Evolutionary conservation across 2,329 filamentous ascomycete species (phyloP), one percentile per base, ranked within the genome.

Genomic region (Colletotrichum cereale): DNA sequence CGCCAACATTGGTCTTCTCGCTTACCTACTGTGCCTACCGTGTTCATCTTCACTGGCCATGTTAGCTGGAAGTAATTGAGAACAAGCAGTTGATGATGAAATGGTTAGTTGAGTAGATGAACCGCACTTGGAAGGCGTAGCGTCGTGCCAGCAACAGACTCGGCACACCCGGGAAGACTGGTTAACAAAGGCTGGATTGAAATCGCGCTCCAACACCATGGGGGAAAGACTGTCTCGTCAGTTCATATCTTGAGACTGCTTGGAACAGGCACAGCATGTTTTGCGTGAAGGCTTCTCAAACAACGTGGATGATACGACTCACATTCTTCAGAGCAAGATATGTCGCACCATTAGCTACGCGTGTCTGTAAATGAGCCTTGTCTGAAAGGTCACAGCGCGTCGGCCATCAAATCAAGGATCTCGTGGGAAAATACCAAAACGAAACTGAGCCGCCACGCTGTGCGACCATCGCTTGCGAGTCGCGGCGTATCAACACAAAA

Each of bases 171-270:
- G 6, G 24, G 5, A 47, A 5, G 24, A n/a, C 44, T 24, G 2
- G 1, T 2, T 2, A 8, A 10, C 7, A 12, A 24, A 47, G 6
- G 12, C 16, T 16, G 47, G 11, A 7, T 3, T 50, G 14, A 18
- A 29, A 7, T 0, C 3, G 5, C 47, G 18, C 5, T 29, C 2
- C 47, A 29, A n/a, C 8, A 1, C 47, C 6, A 8, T 7, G 12
- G n/a, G 3, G 16, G 2, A 26, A 1, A 5, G 12, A 47, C 3
- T 8, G 21, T 5, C 5, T 12, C 1, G 7, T 12, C 5, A 0
- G 5, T 47, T 2, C 4, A 11, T 8, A 29, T 29, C 2, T 4
- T 29, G 12, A 18, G 24, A 8, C 14, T 29, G 24, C 2, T 16
- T 16, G 47, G 5, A 7, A 14, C 24, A 50, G 4, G 4, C 11